Percentiles rank a stretch among this genome's conserved stretches.
Evolutionary conservation across 2,329 filamentous ascomycete species (phyloP).

Genomic region (Ceratocystis cubensis): DNA sequence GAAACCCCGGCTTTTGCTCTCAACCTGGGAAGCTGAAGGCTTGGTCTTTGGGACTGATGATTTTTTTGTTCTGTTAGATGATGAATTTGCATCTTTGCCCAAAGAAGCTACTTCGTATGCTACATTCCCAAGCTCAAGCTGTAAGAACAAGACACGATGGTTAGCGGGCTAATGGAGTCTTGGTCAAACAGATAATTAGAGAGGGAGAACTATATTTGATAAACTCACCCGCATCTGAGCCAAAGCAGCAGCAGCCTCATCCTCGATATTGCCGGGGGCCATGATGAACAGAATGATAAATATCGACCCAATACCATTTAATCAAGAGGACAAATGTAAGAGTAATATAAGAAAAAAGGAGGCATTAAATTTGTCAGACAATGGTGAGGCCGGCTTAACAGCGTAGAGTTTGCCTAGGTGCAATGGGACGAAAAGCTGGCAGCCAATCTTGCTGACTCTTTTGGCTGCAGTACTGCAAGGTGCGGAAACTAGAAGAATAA

Average conservation of each 20-base stretch:
- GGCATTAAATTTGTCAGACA: background rate
- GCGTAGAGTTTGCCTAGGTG: background rate
- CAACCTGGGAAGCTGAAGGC: background rate
- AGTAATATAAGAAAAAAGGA: background rate
- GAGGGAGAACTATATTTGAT: background rate
- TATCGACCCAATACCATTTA: background rate
- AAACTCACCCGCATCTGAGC: conserved; percentile 2
- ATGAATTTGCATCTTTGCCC: background rate
- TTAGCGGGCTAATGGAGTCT: background rate
- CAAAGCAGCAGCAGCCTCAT: background rate
- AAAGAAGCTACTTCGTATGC: conserved; percentile 1
- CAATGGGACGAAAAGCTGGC: background rate
- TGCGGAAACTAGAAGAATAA: too few relatives aligned
- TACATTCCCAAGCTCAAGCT: background rate
- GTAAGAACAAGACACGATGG: background rate
- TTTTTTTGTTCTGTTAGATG: background rate
- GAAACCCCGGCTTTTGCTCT: background rate
- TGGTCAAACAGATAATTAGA: too few relatives aligned
- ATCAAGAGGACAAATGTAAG: background rate
- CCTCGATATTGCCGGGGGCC: background rate
- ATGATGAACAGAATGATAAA: background rate
- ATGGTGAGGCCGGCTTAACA: background rate
- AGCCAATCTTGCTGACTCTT: background rate
- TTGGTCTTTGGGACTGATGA: background rate
- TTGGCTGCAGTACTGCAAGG: background rate